Percentiles rank a stretch among this genome's conserved stretches.
These are phyloP conservation scores for Penicillium italicum DNA, from an alignment of 2,329 filamentous ascomycete species.

Conservation along the genomic window DNA sequence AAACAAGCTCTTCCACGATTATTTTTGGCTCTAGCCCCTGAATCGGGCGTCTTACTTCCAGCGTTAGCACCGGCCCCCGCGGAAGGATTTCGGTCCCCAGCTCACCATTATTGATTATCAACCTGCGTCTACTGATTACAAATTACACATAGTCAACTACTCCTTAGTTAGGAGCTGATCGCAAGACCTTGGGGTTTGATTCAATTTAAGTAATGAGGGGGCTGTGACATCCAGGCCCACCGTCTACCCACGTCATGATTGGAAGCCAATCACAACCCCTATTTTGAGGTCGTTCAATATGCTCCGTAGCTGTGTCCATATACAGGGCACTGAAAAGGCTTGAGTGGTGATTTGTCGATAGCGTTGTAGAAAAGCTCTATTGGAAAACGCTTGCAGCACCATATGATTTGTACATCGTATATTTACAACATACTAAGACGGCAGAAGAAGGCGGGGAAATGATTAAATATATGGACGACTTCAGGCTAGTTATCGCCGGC, in stretches of 20 bases:
- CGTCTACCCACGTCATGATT: background rate
- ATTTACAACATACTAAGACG: too few species aligned
- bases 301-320: background rate
- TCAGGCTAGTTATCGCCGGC: too few species aligned
- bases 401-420: background rate
- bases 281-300: background rate
- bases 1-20: background rate
- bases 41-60: background rate
- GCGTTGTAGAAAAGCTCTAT: background rate
- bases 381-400: background rate
- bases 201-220: background rate
- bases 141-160: too few species aligned
- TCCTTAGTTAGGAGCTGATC: too few species aligned
- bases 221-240: background rate
- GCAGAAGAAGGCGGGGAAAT: too few species aligned
- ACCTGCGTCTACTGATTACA: background rate
- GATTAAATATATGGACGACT: too few species aligned
- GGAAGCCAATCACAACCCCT: background rate
- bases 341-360: background rate
- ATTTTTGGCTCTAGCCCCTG: constrained; percentile 6
- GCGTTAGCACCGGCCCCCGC: background rate
- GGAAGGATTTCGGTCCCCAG: background rate
- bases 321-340: background rate
- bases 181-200: background rate
- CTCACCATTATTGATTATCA: background rate